Base-by-base conservation (phyloP, 345 rosid genomes). In the Eutrema heterophyllum region DNA sequence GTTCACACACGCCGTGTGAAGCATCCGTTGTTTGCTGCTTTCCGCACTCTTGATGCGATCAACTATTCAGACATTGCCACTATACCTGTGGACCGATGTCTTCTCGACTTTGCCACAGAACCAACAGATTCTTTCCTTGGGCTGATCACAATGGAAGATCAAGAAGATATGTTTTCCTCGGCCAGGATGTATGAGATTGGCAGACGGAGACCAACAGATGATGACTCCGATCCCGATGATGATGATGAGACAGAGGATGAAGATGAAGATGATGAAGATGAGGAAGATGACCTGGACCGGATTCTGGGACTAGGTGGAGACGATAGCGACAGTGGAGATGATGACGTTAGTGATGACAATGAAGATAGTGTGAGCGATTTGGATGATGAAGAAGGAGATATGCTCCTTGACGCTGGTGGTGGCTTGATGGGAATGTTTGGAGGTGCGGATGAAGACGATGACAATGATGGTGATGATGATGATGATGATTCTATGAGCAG, bases 141-240 rank as follows among this genome's bases (percentile, higher is more conserved):
- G 40, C 79, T 95, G 87, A 77, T 92, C 55, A 90, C 99, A 29
- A 85, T 95, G 98, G 98, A 92, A 73, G 98, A 90, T 80, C 92
- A 92, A 76, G 98, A 92, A 32, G 98, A 90, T 50, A 86, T 95
- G 98, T 81, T 79, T 64, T 88, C 98, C 40, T 92, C 98, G 1
- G 99, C 88, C 14, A 87, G 99, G 82, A 74, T 95, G 53, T 95
- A 92, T 70, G 99, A 95, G 84, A 87, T 92, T 70, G 99, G 99
- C 56, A 83, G 99, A 5, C 78, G 97, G 68, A 84, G 89, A 81
- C 97, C 98, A 38, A 90, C 98, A 0, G 99, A 92, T 30, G 99
- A 95, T 43, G 99, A 95, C 72, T 92, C 97, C 2, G 99, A 95
- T 78, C 97, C 98, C 15, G 98, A 95, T 74, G 98, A 92, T 75